These are phyloP conservation scores for Populus hybrid DNA, from an alignment of 441 rosid species.

Conservation along the genomic window DNA sequence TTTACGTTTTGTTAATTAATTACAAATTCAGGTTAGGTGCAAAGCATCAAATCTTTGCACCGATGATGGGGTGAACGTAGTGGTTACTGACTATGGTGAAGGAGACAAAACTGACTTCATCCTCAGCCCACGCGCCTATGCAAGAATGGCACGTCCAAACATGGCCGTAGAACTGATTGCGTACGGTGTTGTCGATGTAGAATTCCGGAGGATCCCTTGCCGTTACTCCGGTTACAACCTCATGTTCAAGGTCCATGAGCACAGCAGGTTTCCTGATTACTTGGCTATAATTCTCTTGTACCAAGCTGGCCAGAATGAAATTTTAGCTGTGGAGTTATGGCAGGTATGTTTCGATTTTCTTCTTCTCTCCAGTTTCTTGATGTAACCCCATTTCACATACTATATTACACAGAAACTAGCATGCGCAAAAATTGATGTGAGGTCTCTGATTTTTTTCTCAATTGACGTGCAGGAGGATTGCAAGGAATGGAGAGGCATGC, in stretches of 20 bases:
- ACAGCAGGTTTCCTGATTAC: conserved; percentile 59
- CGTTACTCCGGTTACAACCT: conserved; percentile 46
- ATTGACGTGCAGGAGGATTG: conserved; percentile 44
- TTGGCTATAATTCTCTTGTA: conserved; percentile 42
- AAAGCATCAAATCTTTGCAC: conserved; percentile 53
- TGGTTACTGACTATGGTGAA: conserved; percentile 86
- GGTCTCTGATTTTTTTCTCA: background rate
- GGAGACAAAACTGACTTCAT: conserved; percentile 83
- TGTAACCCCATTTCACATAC: too few species aligned
- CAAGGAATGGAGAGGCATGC: conserved; percentile 60
- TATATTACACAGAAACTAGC: background rate
- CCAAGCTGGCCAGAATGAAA: conserved; percentile 49
- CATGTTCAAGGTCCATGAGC: conserved; percentile 57
- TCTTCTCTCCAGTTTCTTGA: too few species aligned
- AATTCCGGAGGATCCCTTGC: conserved; percentile 70
- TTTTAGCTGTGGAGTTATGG: conserved; percentile 57
- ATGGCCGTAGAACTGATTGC: conserved; percentile 40
- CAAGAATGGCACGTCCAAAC: conserved; percentile 45
- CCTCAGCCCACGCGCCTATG: conserved; percentile 64
- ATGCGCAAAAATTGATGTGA: background rate
- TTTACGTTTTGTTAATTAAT: too few species aligned
- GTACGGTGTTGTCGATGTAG: conserved; percentile 70
- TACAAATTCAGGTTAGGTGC: conserved; percentile 64
- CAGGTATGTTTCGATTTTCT: conserved; percentile 32
- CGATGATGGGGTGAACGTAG: conserved; percentile 57